Evolutionary conservation across 2,329 filamentous ascomycete genomes (phyloP).

Genomic region (Alternaria angustiovoidea): DNA sequence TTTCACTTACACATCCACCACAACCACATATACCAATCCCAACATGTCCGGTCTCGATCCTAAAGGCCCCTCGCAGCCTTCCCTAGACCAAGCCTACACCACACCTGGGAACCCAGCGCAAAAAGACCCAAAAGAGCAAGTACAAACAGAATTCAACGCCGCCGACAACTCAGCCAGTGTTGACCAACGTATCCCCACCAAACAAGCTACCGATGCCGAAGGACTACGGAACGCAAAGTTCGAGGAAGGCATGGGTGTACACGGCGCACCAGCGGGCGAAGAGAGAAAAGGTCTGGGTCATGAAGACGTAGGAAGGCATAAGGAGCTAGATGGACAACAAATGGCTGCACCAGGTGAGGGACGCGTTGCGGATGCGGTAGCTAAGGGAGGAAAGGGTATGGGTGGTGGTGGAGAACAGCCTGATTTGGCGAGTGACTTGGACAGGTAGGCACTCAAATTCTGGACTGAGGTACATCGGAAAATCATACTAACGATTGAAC

Average conservation of each 20-base stretch:
- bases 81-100: constrained; percentile 55
- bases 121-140: constrained; percentile 52
- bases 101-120: constrained; percentile 57
- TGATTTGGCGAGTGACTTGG: constrained; percentile 56
- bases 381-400: constrained; percentile 35
- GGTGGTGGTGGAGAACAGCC: constrained; percentile 49
- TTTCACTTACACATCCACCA: constrained; percentile 2
- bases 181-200: constrained; percentile 51
- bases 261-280: constrained; percentile 55
- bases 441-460: constrained; percentile 47
- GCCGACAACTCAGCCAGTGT: constrained; percentile 34
- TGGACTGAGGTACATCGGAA: neutral
- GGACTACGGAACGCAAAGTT: constrained; percentile 49
- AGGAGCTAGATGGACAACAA: constrained; percentile 58
- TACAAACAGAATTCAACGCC: constrained; percentile 46
- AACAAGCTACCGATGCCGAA: constrained; percentile 48
- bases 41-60: constrained; percentile 53
- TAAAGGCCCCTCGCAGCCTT: constrained; percentile 55
- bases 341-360: constrained; percentile 60
- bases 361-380: constrained; percentile 54
- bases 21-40: neutral
- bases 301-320: constrained; percentile 54
- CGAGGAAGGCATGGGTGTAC: constrained; percentile 48
- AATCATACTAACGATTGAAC: constrained; percentile 14
- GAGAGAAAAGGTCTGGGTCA: constrained; percentile 51